Evolutionary conservation across 257 asterid genomes (phyloP), one percentile per base, ranked within the genome.

Genomic region (Przewalskia tangutica): DNA sequence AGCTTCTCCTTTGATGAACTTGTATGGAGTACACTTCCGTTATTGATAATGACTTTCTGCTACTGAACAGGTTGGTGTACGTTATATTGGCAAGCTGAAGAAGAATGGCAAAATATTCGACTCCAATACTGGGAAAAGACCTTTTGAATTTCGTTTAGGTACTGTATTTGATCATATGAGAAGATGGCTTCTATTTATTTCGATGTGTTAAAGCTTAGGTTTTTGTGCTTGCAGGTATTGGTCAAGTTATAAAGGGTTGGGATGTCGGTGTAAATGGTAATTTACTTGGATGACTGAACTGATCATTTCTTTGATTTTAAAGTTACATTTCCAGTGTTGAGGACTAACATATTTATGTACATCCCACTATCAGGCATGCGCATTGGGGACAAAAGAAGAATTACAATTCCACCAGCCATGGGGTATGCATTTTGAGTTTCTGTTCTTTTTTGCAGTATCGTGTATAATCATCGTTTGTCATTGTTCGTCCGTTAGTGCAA

Each of bases 211-310:
- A 27, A 75, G 42, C 46, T 50, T 75, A 53, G 53, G 2, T 51
- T 77, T 75, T 38, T 78, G 63, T 81, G 80, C 77, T 84, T 81
- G 81, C 93, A 95, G 99, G 99, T 77, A 87, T 93, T 23, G 99
- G 99, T 71, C 86, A 93, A 88, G 99, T 96, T 85, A 96, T 96
- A 53, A 90, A 92, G 86, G 99, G 99, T 83, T 96, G 98, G 99
- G 99, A 96, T 80, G 95, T 96, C 80, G 99, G 99, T 59, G 97
- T 96, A 76, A 86, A 87, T 63, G 98, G 99, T 94, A 95, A 86
- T 80, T 86, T 27, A 64, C 78, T 53, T 83, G 51, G 63, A 80
- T n/a, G 40, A 16, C 36, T 23, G 34, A 16, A 32, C n/a, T 80
- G 46, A 64, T 67, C 36, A 42, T 38, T 32, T 87, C 36, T 7